Base-by-base conservation (phyloP, 2,329 filamentous ascomycete genomes). In the Colletotrichum truncatum region DNA sequence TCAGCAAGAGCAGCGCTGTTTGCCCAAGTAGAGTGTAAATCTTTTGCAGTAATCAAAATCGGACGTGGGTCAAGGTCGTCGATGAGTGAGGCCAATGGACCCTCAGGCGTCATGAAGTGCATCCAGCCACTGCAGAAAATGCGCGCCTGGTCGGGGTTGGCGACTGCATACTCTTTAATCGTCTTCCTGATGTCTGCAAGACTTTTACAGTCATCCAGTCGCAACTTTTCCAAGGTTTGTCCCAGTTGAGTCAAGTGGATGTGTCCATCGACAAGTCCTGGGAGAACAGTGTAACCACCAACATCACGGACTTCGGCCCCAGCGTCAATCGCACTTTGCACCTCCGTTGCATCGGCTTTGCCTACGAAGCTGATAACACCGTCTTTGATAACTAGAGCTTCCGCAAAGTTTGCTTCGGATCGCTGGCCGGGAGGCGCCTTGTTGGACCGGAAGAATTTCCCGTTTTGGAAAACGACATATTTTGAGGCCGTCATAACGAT, bases 201-300 rank as follows among this genome's bases (percentile, higher is more conserved):
- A 54, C 77, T 75, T 51, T 78, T 77, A 74, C 85, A 86, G 11
- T 69, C 59, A 41, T 81, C 78, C 3, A 88, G 75, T 38, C 80
- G 76, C 30, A 84, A 76, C 72, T 87, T 87, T 67, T 80, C 78
- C 11, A 87, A 79, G 0, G 85, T 82, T 69, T 85, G 83, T 2
- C 85, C 85, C 25, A 87, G 80, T 48, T 85, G 79, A 41, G 87
- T 77, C 11, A 88, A 77, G 72, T 88, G 86, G 77, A 86, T 84
- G 70, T 88, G 86, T 0, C 84, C 85, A 68, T 88, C 86, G 52
- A 88, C 80, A 70, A 87, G 87, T 6, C 84, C 83, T 0, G 86
- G 85, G 2, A 88, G 73, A 6, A 87, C 76, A 8, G 80, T 78
- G 51, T 70, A 76, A 34, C 79, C 78, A 11, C 68, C 67, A 18